Percentiles rank a stretch among this genome's conserved stretches.
These are phyloP conservation scores for Suhomyces choctaworum DNA, from an alignment of 1,139 yeast genomes.

Conservation along the genomic window DNA sequence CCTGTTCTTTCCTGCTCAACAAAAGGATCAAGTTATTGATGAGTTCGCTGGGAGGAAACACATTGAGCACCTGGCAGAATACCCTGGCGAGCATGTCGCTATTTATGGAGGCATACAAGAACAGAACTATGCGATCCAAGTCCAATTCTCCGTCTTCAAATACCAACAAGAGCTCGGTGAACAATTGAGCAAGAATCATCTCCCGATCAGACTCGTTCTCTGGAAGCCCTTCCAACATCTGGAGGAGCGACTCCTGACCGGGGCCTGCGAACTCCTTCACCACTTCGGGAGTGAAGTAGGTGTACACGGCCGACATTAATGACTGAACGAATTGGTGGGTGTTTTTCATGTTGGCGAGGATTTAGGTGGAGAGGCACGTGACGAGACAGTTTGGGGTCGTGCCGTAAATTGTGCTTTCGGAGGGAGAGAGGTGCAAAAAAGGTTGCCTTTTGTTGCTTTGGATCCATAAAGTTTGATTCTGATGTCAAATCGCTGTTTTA, in stretches of 20 bases:
- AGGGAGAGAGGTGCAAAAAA: no score
- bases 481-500: no score
- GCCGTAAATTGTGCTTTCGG: no score
- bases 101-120: conserved; percentile 32
- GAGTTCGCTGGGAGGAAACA: conserved; percentile 38
- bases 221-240: conserved; percentile 20
- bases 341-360: not conserved
- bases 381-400: no score
- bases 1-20: conserved; percentile 24
- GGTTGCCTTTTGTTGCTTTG: no score
- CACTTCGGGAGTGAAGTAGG: conserved; percentile 33
- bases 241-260: conserved; percentile 33
- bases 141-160: conserved; percentile 29
- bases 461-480: no score
- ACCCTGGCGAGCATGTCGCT: conserved; percentile 36
- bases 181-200: conserved; percentile 20
- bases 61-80: conserved; percentile 48
- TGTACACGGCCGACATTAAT: conserved; percentile 12
- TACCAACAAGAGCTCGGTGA: conserved; percentile 40
- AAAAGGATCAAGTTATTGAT: conserved; percentile 31
- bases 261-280: conserved; percentile 28
- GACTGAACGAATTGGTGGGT: not conserved
- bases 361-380: conserved; percentile 2
- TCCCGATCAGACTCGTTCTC: conserved; percentile 12
- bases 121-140: conserved; percentile 26